Base-by-base conservation (phyloP, 257 asterid species). In the Handroanthus guayacan region DNA sequence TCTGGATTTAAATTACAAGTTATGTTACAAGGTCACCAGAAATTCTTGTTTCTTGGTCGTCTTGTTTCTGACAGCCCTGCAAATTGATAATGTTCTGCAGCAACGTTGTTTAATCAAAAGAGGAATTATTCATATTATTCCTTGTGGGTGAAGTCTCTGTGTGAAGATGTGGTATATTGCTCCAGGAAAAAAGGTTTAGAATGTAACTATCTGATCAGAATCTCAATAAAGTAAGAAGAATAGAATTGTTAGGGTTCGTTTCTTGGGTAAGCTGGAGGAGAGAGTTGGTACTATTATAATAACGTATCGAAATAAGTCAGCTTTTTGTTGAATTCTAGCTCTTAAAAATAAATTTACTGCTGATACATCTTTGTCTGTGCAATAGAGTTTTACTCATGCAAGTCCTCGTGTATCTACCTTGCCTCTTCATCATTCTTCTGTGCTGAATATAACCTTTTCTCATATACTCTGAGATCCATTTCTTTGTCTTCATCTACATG, bases 11-110 rank as follows among this genome's bases (percentile, higher is more conserved):
- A 6, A 52, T 9, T 51, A 52, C 13, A 62, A 70, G 43, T 62
- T 55, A 62, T 77, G 58, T 6, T 44, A 25, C 25, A 52, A 68
- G 18, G 58, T 48, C 58, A 51, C 71, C 67, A 43, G 39, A 52
- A 62, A 9, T 39, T 62, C 7, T 9, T 16, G 56, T 58, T 69
- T 31, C 62, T 48, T 13, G 4, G 8, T 2, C 45, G 3, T 8
- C 5, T 41, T 41, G 6, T 8, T 41, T 8, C 6, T 41, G 7
- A 1, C 45, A 3, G 45, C 45, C 45, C 45, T 8, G 5, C 45
- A 4, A 41, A 41, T 41, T 4, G 45, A 41, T 41, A 5, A 41
- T 3, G 31, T 25, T 25, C 31, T 25, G 31, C 31, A 25, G 31
- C 31, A 1, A 25, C 31, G 0, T 25, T 25, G 31, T 25, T 25